Base-by-base conservation (phyloP, 2,329 filamentous ascomycete species). In the Paecilomyces sp. region DNA sequence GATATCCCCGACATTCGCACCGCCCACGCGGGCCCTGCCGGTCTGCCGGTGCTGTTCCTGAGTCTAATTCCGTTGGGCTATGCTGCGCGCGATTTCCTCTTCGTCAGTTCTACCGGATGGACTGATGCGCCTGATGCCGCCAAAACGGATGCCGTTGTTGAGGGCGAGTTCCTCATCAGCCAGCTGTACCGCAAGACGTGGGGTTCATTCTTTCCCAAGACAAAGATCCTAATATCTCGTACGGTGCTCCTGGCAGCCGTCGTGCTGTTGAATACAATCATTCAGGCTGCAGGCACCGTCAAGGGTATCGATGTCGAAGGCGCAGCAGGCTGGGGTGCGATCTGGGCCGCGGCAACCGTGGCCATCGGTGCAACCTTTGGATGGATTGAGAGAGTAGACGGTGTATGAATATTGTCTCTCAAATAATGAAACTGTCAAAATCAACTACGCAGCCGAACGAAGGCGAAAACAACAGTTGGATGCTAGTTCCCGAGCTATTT, bases 31-130 rank as follows among this genome's bases (percentile, higher is more conserved):
- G 83, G 88, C 11, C 83, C 83, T 1, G 84, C 85, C 41, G 73
- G 73, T 11, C 68, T 80, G 8, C 75, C 77, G 1, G 65, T 67
- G 12, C 69, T 81, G 11, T 74, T 79, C 58, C 53, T 83, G 50
- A 80, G 83, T 8, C 80, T 90, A 55, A 74, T 91, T 3, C 86
- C 88, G 1, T 81, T 90, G 18, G 92, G 92, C 2, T 79, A 85
- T 62, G 89, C 90, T 0, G 86, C 88, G 3, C 86, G 86, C 62
- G 83, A 84, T 54, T 93, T 95, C 72, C 85, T 97, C 65, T 95
- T 96, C 62, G 74, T 74, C 9, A 80, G 80, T 56, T 79, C 80
- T 4, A 80, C 83, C 0, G 82, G 80, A 28, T 77, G 69, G 15
- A 58, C 77, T 3, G 65, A 70, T 11, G 62, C 67, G 7, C 66